Evolutionary conservation across 805 yeast species (phyloP).

Genomic region (Candida coquimbonensis): DNA sequence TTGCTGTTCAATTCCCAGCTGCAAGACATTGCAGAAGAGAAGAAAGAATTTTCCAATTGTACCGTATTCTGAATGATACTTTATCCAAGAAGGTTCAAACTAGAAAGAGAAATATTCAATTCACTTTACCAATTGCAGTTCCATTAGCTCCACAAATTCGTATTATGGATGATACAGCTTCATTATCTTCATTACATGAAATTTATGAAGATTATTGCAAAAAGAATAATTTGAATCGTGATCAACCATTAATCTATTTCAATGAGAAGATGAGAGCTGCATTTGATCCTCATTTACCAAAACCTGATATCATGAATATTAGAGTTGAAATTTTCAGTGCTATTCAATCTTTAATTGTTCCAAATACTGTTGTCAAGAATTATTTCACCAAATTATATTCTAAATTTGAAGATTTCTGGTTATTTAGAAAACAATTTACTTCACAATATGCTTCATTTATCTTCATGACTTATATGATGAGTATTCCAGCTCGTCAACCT

Average conservation of each 20-base stretch:
- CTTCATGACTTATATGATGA: conserved; percentile 90
- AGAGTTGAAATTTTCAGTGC: conserved; percentile 89
- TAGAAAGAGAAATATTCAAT: conserved; percentile 74
- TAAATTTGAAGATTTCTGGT: conserved; percentile 91
- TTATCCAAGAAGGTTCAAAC: conserved; percentile 79
- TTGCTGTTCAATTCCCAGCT: conserved; percentile 96
- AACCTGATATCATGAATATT: conserved; percentile 83
- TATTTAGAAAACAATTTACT: conserved; percentile 91
- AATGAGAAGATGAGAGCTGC: conserved; percentile 85
- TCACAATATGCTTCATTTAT: conserved; percentile 91
- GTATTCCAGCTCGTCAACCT: conserved; percentile 88
- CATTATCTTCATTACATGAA: conserved; percentile 66
- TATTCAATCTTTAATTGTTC: conserved; percentile 81
- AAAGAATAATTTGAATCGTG: conserved; percentile 64
- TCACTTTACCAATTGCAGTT: conserved; percentile 85
- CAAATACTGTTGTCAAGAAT: conserved; percentile 73
- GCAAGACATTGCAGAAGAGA: conserved; percentile 96
- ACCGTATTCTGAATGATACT: conserved; percentile 80
- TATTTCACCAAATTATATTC: conserved; percentile 66
- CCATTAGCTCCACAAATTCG: conserved; percentile 94
- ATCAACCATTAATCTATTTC: conserved; percentile 84
- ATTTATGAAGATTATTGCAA: conserved; percentile 86
- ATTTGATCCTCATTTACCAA: conserved; percentile 86
- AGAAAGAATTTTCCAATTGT: conserved; percentile 87
- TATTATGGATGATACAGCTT: conserved; percentile 74